phyloP scores from a whole-genome alignment of 345 rosid genomes.

The Physaria fendleri region DNA sequence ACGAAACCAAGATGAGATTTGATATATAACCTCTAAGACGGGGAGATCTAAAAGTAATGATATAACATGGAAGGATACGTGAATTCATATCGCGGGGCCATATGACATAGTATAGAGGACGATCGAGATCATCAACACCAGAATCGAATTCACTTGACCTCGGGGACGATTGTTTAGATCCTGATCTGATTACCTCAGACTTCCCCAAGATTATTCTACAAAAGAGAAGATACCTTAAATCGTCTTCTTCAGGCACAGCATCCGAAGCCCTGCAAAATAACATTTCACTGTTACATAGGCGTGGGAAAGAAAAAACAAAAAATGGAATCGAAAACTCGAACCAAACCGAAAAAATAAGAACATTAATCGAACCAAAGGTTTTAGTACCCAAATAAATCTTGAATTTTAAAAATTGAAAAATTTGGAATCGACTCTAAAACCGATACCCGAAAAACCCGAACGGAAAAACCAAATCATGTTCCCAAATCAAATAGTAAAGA shows the following conservation, averaged over 20 bases:
- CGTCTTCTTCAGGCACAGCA: slow-evolving; percentile 39
- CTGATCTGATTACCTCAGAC: slow-evolving; percentile 41
- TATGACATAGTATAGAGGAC: slow-evolving; percentile 49
- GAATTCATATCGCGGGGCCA: slow-evolving; percentile 66
- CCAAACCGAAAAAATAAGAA: neutral
- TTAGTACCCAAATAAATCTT: neutral
- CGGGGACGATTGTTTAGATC: slow-evolving; percentile 50
- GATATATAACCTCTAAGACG: slow-evolving; percentile 23
- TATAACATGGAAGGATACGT: slow-evolving; percentile 51
- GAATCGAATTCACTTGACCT: slow-evolving; percentile 58
- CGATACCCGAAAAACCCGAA: too few species aligned
- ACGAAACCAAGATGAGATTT: too few species aligned
- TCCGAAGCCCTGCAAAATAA: slow-evolving; percentile 9
- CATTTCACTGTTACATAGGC: too few species aligned
- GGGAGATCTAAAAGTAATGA: slow-evolving; percentile 55
- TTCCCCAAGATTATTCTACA: slow-evolving; percentile 72
- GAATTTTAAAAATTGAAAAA: neutral
- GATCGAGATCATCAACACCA: slow-evolving; percentile 44
- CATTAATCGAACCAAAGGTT: too few species aligned
- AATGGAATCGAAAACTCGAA: too few species aligned
- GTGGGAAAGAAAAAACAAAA: too few species aligned
- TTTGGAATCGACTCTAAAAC: too few species aligned
- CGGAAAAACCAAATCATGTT: neutral
- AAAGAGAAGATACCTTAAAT: slow-evolving; percentile 56
- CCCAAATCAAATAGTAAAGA: neutral